Evolutionary conservation across 345 rosid genomes (phyloP).

Genomic region (Lepidium aucheri): DNA sequence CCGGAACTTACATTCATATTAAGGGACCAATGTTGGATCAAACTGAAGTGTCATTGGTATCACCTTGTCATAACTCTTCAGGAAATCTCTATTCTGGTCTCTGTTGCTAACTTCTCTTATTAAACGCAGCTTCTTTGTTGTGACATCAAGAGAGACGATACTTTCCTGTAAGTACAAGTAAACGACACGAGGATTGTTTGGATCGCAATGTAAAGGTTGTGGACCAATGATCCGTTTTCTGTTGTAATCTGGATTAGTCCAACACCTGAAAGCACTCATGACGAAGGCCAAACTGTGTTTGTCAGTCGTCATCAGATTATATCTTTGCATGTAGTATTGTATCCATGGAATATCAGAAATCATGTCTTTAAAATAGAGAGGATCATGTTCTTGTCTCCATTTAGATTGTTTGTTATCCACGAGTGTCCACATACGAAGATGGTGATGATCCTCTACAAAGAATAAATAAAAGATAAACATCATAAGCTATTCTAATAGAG

Average conservation of each 20-base stretch:
- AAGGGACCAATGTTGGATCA: not conserved
- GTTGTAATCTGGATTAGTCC: not conserved
- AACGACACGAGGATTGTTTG: not conserved
- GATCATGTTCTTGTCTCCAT: not conserved
- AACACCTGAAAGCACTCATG: not conserved
- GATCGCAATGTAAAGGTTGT: not conserved
- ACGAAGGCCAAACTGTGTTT: not conserved
- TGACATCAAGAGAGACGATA: not conserved
- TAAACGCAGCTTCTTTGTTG: not conserved
- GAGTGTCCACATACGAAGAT: conserved; percentile 4
- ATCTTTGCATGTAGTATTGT: not conserved
- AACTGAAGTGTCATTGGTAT: not conserved
- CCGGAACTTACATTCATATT: too few species aligned
- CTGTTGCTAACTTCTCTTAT: not conserved
- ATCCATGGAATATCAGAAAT: not conserved
- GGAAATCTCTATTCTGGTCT: not conserved
- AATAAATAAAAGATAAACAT: not conserved
- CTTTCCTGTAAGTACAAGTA: not conserved
- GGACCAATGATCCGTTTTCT: not conserved
- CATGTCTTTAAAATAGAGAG: not conserved
- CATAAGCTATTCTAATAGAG: not conserved
- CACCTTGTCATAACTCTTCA: not conserved
- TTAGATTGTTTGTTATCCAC: not conserved
- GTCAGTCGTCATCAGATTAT: not conserved
- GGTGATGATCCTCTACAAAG: not conserved